Evolutionary conservation across 2,329 filamentous ascomycete species (phyloP), one percentile per base, ranked within the genome.

Genomic region (Emergomyces pasteurianus): DNA sequence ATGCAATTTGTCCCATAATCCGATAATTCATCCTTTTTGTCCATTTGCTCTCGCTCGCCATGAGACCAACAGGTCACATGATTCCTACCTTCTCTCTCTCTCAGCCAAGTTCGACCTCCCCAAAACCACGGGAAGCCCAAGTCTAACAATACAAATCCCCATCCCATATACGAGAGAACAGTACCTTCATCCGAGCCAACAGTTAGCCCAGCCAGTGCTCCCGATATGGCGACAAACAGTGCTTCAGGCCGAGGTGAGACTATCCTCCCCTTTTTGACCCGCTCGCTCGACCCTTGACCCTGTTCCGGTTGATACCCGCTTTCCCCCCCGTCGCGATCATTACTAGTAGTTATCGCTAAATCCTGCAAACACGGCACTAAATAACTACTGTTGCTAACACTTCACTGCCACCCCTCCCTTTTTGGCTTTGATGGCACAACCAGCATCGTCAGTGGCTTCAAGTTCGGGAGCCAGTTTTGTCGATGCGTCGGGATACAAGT

Each of bases 401-500:
- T 21, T 28, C 42, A 40, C 43, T 47, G 42, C 43, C 28, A 31
- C 23, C 31, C 12, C 18, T 21, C 34, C 21, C 21, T 21, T 34
- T 54, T 54, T 34, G n/a, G 52, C 31, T 54, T 38, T 38, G 38
- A 50, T 38, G 43, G 57, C 28, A n/a, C 50, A 28, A 40, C 53
- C 54, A 72, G 69, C 66, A 36, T 66, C 66, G 26, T 68, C 69
- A n/a, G 68, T 65, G 58, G 67, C 67, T 40, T 67, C 67, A 28
- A 67, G 64, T 60, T 67, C 69, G 4, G 72, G 71, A 58, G 57
- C 63, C 21, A 76, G 71, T 62, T 68, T 78, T 58, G 72, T 78
- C 52, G 72, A 75, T 69, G 75, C 76, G 14, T 77, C 76, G 7
- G 76, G 77, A 58, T 78, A 75, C 66, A 77, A 76, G 64, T 77